Conservation (phyloP, 129 eudicot species). For the Mikania micrantha region DNA sequence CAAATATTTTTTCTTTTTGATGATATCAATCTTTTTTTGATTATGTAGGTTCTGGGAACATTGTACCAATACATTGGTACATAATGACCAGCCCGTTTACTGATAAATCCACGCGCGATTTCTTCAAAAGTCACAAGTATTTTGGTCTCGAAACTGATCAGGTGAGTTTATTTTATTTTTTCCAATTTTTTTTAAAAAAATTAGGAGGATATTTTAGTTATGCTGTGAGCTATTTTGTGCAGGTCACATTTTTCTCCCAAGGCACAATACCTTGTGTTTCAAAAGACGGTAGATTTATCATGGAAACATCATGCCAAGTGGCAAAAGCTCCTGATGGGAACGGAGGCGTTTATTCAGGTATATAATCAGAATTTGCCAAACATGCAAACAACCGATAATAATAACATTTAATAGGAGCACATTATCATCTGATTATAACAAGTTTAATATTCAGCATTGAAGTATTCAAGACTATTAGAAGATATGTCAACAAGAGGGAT, state of each 20-base stretch:
- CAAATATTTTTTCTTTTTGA: background rate
- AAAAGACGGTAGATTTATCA: slow-evolving; percentile 84
- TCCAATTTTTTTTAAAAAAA: background rate
- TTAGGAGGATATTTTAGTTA: slow-evolving; percentile 1
- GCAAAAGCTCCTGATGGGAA: slow-evolving; percentile 99
- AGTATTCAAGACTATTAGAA: slow-evolving; percentile 79
- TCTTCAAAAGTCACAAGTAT: slow-evolving; percentile 78
- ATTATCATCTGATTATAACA: background rate
- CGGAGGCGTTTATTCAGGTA: slow-evolving; percentile 99
- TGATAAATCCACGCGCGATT: slow-evolving; percentile 78
- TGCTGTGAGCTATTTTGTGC: slow-evolving; percentile 10
- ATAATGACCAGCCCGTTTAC: slow-evolving; percentile 99
- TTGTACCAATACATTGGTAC: slow-evolving; percentile 85
- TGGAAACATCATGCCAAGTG: slow-evolving; percentile 97
- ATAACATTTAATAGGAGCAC: background rate
- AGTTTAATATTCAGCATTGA: slow-evolving; percentile 55
- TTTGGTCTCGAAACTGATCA: slow-evolving; percentile 96
- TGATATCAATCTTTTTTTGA: slow-evolving; percentile 8
- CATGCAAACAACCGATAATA: background rate
- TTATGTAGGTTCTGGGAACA: slow-evolving; percentile 44
- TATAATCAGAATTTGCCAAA: background rate
- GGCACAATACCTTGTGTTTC: slow-evolving; percentile 98
- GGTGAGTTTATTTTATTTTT: slow-evolving; percentile 27
- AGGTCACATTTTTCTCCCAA: slow-evolving; percentile 96
- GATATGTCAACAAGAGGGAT: slow-evolving; percentile 88